Base-by-base conservation (phyloP, 805 yeast species). In the Ogataea minuta region DNA sequence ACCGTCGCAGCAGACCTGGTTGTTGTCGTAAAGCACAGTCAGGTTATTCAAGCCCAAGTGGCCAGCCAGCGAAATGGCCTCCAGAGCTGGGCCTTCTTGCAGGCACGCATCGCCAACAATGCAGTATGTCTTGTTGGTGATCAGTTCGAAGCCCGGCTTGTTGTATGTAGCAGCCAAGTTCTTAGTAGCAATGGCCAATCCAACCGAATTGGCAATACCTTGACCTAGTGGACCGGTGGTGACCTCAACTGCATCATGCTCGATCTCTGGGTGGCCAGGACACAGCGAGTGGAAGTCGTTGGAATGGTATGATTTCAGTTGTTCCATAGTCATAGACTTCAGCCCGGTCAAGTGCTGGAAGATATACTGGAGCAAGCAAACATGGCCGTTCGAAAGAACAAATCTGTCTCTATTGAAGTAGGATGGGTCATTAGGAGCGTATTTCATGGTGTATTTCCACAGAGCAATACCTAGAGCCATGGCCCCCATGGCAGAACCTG, bases 171-270 rank as follows among this genome's bases (percentile, higher is more conserved):
- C 96, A 54, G 91, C 96, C 48, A 86, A 70, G 68, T 88, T 90
- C 56, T 81, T 79, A 71, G 88, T 91, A 46, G 96, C 99, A 62
- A 91, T 77, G 43, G 99, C 98, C 54, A 91, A 64, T 73, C 99
- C 99, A 56, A 91, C 95, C 41, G 96, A 96, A 66, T 88, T 90
- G 56, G 84, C 74, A 55, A 91, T 78, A 81, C 99, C 99, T 72
- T 91, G 99, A 64, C 99, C 99, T 59, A 91, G 80, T 42, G 99
- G 98, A 68, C 99, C 99, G 44, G 98, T 91, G 66, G 98, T 89
- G 57, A 90, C 95, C 66, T 91, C 99, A 45, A 89, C 81, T 62
- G 97, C 98, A 41, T 91, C 89, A 48, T 85, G 76, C 62, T 87
- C 95, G 48, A 72, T 77, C 72, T 91, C 99, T 39, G 99, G 99